These are phyloP conservation scores for Cercospora sesami DNA, from an alignment of 2,329 filamentous ascomycete genomes.

Conservation along the genomic window DNA sequence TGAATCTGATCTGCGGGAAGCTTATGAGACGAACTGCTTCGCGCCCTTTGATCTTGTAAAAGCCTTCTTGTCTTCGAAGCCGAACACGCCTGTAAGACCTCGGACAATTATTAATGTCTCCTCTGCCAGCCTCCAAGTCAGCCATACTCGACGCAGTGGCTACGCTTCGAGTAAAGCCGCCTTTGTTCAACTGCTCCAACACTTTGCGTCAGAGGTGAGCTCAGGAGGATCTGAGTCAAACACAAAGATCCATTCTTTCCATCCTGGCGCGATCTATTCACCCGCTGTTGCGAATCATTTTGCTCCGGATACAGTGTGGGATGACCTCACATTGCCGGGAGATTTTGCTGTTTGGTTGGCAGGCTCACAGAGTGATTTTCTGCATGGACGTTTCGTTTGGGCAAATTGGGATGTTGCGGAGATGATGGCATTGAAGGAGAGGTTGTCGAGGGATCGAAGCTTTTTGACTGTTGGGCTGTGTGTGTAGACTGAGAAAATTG, in stretches of 20 bases:
- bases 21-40: slow-evolving; percentile 39
- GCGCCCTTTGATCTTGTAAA: slow-evolving; percentile 40
- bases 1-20: slow-evolving; percentile 38
- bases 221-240: background rate
- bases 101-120: slow-evolving; percentile 40
- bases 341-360: slow-evolving; percentile 43
- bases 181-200: slow-evolving; percentile 15
- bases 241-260: slow-evolving; percentile 17
- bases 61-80: slow-evolving; percentile 40
- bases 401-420: slow-evolving; percentile 32
- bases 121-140: slow-evolving; percentile 40
- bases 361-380: slow-evolving; percentile 42
- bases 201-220: slow-evolving; percentile 6
- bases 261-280: slow-evolving; percentile 20
- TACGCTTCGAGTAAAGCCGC: slow-evolving; percentile 23
- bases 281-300: background rate
- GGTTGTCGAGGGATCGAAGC: slow-evolving; percentile 12
- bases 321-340: slow-evolving; percentile 30
- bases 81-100: slow-evolving; percentile 24
- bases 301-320: slow-evolving; percentile 12
- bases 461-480: slow-evolving; percentile 29
- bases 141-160: slow-evolving; percentile 11
- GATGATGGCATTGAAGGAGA: slow-evolving; percentile 22
- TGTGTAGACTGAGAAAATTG: background rate
- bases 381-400: slow-evolving; percentile 41